A percentile compares a stretch with the other conserved stretches of the same genome.
Conservation (phyloP, 257 asterid genomes). For the Jacaranda mimosifolia region DNA sequence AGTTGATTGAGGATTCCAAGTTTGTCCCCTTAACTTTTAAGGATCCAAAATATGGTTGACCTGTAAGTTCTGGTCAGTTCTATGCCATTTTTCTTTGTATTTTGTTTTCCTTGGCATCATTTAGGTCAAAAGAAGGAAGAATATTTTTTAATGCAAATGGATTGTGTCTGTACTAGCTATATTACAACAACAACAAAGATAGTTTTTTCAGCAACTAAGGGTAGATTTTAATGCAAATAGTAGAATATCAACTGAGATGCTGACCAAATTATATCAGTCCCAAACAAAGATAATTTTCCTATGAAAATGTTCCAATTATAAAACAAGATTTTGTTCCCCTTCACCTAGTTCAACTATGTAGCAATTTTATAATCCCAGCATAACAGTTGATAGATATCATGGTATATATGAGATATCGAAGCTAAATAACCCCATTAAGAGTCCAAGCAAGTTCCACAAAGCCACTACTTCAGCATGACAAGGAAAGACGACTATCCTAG, state of each 20-base stretch:
- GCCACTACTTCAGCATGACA: not conserved
- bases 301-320: no score
- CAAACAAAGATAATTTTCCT: no score
- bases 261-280: no score
- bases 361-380: no score
- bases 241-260: no score
- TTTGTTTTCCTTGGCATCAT: not conserved
- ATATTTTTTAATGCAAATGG: not conserved
- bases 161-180: not conserved
- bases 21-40: conserved; percentile 80
- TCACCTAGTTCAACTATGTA: no score
- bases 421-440: not conserved
- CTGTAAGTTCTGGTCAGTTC: conserved; percentile 87
- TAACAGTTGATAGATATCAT: no score
- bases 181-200: no score
- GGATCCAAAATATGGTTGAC: conserved; percentile 82
- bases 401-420: not conserved
- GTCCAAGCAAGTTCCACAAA: not conserved
- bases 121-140: conserved; percentile 9
- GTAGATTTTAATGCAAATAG: no score
- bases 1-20: conserved; percentile 81
- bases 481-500: no score
- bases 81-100: conserved; percentile 25
- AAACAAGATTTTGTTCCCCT: no score
- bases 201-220: no score